Evolutionary conservation across 176 grass and related monocot genomes (phyloP).

Genomic region (Musa itinerans): DNA sequence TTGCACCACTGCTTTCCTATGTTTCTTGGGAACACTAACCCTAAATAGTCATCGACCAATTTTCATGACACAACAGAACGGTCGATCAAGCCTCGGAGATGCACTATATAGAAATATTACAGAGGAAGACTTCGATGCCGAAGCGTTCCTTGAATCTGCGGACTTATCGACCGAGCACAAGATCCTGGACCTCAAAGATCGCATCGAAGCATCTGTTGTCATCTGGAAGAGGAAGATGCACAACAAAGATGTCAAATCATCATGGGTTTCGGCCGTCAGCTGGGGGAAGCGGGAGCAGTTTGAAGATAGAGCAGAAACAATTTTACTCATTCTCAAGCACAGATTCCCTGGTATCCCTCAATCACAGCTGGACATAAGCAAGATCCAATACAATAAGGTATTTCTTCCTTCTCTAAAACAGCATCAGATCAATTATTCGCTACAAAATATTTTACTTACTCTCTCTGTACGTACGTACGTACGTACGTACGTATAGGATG

Average conservation of each 20-base stretch:
- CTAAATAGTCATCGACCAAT: background rate
- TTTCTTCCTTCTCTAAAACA: background rate
- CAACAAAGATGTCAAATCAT: constrained; percentile 84
- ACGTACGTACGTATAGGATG: constrained; percentile 38
- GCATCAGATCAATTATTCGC: background rate
- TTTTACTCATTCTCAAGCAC: constrained; percentile 89
- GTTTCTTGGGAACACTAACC: background rate
- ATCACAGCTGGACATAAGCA: constrained; percentile 75
- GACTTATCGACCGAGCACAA: constrained; percentile 94
- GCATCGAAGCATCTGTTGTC: constrained; percentile 90
- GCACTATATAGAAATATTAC: constrained; percentile 77
- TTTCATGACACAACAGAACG: constrained; percentile 51
- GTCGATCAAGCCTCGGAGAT: constrained; percentile 79
- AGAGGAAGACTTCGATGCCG: constrained; percentile 72
- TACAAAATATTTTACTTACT: background rate
- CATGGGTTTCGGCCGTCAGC: constrained; percentile 72
- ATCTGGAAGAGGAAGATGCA: constrained; percentile 99
- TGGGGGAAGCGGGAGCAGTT: constrained; percentile 92
- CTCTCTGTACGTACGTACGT: too few relatives aligned
- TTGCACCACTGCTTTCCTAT: too few relatives aligned
- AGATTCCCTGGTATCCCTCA: constrained; percentile 85
- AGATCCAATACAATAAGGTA: constrained; percentile 93
- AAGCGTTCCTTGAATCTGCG: constrained; percentile 63
- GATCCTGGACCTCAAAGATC: constrained; percentile 90
- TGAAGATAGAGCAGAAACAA: constrained; percentile 90